A percentile compares a stretch with the other conserved stretches of the same genome.
Evolutionary conservation across 257 asterid species (phyloP).

Genomic region (Nicotiana paniculata): DNA sequence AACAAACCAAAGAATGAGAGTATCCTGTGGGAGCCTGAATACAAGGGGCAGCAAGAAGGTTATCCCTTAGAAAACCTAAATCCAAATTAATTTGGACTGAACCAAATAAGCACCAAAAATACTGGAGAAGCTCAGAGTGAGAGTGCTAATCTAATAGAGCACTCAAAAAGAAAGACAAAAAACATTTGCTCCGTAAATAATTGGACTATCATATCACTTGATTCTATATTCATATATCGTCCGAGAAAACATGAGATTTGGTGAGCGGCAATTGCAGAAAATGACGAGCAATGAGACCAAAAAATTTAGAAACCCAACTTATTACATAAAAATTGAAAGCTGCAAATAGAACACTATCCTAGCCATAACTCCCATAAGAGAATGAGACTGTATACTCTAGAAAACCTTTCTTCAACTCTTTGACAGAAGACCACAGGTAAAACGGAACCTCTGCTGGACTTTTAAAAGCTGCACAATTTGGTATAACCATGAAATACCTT

Average conservation of each 20-base stretch:
- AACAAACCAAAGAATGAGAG: not conserved
- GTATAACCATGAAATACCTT: constrained; percentile 2
- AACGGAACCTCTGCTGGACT: constrained; percentile 43
- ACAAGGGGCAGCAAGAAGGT: not conserved
- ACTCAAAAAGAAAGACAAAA: too few relatives aligned
- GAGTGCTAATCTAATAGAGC: not conserved
- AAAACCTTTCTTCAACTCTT: constrained; percentile 21
- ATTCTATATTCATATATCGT: constrained; percentile 11
- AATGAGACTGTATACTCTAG: constrained; percentile 3
- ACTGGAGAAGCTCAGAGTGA: not conserved
- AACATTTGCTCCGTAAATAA: not conserved
- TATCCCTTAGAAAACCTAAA: too few relatives aligned
- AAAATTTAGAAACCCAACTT: constrained; percentile 5
- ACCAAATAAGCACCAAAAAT: not conserved
- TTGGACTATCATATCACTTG: not conserved
- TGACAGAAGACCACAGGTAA: constrained; percentile 46
- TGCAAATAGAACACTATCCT: constrained; percentile 14
- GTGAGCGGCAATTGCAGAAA: not conserved
- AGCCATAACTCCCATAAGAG: not conserved
- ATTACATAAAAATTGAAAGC: constrained; percentile 16
- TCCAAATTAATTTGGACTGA: too few relatives aligned
- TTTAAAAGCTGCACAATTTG: not conserved
- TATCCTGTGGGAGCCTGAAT: not conserved
- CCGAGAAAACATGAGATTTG: not conserved
- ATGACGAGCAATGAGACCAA: not conserved